Conservation (phyloP, 331 rosid species). For the Quercus lobata region DNA sequence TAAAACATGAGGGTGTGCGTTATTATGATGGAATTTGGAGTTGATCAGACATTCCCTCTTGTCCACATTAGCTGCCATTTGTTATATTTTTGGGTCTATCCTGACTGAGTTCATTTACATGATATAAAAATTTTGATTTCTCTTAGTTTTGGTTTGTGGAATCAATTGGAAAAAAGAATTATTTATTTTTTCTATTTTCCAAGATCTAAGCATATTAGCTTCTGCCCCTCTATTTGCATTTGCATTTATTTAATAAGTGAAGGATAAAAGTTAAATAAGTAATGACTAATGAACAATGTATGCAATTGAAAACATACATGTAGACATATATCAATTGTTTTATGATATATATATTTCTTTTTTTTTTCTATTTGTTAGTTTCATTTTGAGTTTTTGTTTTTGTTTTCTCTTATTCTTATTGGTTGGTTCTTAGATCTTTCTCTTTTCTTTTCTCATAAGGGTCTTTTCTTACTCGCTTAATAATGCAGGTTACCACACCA, state of each 20-base stretch:
- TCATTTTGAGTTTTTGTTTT: too few relatives aligned
- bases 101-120: not conserved
- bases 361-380: too few relatives aligned
- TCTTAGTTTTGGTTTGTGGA: not conserved
- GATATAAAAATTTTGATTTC: not conserved
- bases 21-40: not conserved
- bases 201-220: not conserved
- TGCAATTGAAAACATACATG: not conserved
- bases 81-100: not conserved
- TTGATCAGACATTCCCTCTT: not conserved
- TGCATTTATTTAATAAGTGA: not conserved
- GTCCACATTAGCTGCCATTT: not conserved
- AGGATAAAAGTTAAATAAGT: not conserved
- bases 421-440: not conserved
- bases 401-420: not conserved
- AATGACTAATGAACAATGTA: not conserved
- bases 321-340: not conserved
- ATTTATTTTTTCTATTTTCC: not conserved
- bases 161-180: not conserved
- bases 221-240: not conserved
- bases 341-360: not conserved
- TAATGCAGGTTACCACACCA: constrained; percentile 89
- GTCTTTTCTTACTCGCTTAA: not conserved
- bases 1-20: not conserved
- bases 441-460: not conserved